Conservation (phyloP, 2,329 filamentous ascomycete genomes). For the Sclerotinia trifoliorum region DNA sequence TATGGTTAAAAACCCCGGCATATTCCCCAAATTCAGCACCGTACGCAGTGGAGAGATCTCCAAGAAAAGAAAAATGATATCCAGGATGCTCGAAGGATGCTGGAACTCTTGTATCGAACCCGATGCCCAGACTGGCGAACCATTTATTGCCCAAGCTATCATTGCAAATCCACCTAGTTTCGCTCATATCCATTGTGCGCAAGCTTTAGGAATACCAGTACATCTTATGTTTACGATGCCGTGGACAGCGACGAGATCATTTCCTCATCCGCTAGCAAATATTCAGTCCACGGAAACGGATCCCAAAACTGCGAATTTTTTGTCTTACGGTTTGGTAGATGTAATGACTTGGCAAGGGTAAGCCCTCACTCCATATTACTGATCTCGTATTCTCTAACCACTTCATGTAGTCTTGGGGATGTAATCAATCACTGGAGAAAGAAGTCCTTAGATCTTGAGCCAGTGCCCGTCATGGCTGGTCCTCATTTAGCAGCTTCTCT, state of each 20-base stretch:
- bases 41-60: conserved; percentile 72
- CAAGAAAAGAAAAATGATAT: conserved; percentile 69
- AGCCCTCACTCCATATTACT: background rate
- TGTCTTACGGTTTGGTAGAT: conserved; percentile 74
- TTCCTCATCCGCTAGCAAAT: conserved; percentile 73
- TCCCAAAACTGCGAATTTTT: conserved; percentile 70
- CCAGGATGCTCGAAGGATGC: conserved; percentile 72
- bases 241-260: conserved; percentile 69
- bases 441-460: conserved; percentile 66
- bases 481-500: conserved; percentile 68
- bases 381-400: background rate
- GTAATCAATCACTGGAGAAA: conserved; percentile 71
- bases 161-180: conserved; percentile 79
- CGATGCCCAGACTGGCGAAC: background rate
- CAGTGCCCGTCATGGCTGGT: conserved; percentile 73
- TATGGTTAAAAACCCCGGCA: conserved; percentile 74
- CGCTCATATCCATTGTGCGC: conserved; percentile 49
- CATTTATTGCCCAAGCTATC: conserved; percentile 69
- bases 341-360: conserved; percentile 80
- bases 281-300: conserved; percentile 66
- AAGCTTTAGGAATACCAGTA: conserved; percentile 8
- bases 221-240: conserved; percentile 50
- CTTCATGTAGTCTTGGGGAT: conserved; percentile 56
- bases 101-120: conserved; percentile 78
- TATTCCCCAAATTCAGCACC: conserved; percentile 76